Evolutionary conservation across 1,284 basidiomycete species (phyloP), one percentile per base, ranked within the genome.

Genomic region (Sanghuangporus weigelae): DNA sequence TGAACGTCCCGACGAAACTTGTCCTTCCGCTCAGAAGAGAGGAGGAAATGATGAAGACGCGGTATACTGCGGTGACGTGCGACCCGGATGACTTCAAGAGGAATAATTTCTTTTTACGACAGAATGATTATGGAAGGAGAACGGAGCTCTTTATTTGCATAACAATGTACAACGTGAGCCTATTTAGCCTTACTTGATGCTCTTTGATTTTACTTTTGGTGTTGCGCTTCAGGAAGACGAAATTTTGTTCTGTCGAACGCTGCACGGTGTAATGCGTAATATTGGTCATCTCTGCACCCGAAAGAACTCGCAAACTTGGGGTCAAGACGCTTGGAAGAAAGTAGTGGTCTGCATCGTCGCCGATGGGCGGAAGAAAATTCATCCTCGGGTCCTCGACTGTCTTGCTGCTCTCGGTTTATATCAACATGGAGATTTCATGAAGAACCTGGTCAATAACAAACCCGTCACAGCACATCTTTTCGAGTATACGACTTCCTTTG

Each of bases 311-410:
- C 86, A 93, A 64, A 96, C 94, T 0, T 99, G 96, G 97, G 96
- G 96, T 3, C 85, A 87, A 7, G 93, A 98, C 62, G 90, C 94
- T 0, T 99, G 96, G 96, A 94, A 98, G 73, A 98, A 97, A 84
- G 90, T 97, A 19, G 95, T 97, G 2, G 92, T 98, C 2, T 96
- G 93, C 72, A 97, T 99, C 68, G 90, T 99, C 40, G 91, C 95
- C 0, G 96, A 99, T 72, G 97, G 96, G 0, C 87, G 97, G 26
- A 92, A 90, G 73, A 92, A 93, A 68, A 81, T 98, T 36, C 93
- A 98, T 73, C 95, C 96, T 6, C 88, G 96, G 5, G 95, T 98
- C 0, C 84, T 98, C 7, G 96, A 98, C 75, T 96, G 93, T 71
- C 82, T 92, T n/a, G 88, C 89, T 2, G 80, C 90, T 7, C 81